Conservation (phyloP, 495 filamentous ascomycete genomes). For the Podospora appendiculata region DNA sequence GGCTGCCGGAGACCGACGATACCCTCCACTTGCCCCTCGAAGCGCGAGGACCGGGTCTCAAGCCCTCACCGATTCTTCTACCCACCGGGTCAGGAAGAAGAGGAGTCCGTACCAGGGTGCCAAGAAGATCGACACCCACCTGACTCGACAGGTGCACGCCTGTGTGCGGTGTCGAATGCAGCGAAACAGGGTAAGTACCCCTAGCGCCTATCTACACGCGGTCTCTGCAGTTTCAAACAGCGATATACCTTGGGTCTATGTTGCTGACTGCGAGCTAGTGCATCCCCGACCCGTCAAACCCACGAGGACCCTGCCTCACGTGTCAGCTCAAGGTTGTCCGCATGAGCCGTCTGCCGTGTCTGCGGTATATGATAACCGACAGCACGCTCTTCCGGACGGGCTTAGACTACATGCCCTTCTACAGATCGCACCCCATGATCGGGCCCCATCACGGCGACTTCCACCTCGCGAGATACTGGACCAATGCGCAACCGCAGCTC, state of each 20-base stretch:
- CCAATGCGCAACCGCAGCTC: constrained; percentile 8
- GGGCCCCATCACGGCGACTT: constrained; percentile 31
- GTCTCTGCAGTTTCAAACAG: too few species aligned
- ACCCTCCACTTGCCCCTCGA: constrained; percentile 14
- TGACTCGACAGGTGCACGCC: constrained; percentile 26
- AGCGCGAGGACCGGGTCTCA: constrained; percentile 2
- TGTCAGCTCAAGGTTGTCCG: constrained; percentile 23
- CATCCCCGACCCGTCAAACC: constrained; percentile 25
- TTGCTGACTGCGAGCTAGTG: constrained; percentile 12
- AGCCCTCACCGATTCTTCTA: constrained; percentile 6
- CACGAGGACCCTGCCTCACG: constrained; percentile 23
- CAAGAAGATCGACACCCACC: constrained; percentile 22
- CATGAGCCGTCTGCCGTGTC: constrained; percentile 30
- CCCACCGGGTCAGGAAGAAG: constrained; percentile 17
- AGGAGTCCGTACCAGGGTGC: constrained; percentile 19
- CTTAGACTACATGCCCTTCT: constrained; percentile 26
- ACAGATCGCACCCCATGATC: constrained; percentile 24
- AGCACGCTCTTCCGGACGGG: constrained; percentile 28
- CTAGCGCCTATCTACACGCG: too few species aligned
- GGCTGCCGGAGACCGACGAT: constrained; percentile 8
- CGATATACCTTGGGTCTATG: background rate
- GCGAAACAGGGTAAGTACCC: constrained; percentile 22
- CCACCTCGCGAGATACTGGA: constrained; percentile 25
- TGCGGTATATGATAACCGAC: constrained; percentile 33
- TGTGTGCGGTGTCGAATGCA: constrained; percentile 31